A percentile compares a stretch with the other conserved stretches of the same genome.
Conservation (phyloP, 2,329 filamentous ascomycete genomes). For the Didymella lethalis region DNA sequence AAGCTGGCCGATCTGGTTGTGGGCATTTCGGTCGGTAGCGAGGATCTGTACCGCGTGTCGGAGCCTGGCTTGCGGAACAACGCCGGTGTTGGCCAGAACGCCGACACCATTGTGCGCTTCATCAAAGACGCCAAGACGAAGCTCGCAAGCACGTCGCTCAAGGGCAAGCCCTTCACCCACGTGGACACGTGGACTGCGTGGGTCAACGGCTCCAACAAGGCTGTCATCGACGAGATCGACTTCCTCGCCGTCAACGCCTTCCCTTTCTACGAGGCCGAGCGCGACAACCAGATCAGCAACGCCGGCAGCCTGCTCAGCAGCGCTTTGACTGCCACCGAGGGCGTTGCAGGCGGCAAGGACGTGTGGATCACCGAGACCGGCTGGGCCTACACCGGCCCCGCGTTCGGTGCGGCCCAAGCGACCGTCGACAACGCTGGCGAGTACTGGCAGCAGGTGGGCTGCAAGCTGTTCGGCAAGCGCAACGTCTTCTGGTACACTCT, state of each 20-base stretch:
- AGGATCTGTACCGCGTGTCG: slow-evolving; percentile 72
- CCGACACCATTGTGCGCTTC: slow-evolving; percentile 70
- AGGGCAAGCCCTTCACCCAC: slow-evolving; percentile 57
- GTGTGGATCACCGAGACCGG: slow-evolving; percentile 53
- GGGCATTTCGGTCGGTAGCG: slow-evolving; percentile 49
- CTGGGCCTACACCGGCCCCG: slow-evolving; percentile 45
- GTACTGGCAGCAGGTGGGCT: slow-evolving; percentile 49
- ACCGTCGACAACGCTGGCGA: slow-evolving; percentile 41
- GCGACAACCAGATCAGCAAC: slow-evolving; percentile 47
- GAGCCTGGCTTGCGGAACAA: slow-evolving; percentile 69
- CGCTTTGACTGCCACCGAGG: slow-evolving; percentile 41
- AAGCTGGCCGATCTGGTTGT: slow-evolving; percentile 61
- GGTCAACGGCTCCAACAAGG: slow-evolving; percentile 47
- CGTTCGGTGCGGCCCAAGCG: slow-evolving; percentile 40
- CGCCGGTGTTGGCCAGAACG: slow-evolving; percentile 68
- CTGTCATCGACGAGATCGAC: slow-evolving; percentile 47
- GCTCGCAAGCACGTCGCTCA: slow-evolving; percentile 68
- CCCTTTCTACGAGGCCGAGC: slow-evolving; percentile 50
- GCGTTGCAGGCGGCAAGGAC: slow-evolving; percentile 42
- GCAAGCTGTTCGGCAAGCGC: slow-evolving; percentile 43
- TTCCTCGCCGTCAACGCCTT: slow-evolving; percentile 50
- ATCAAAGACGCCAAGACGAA: slow-evolving; percentile 51
- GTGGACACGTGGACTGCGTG: slow-evolving; percentile 51
- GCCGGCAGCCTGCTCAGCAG: slow-evolving; percentile 51
- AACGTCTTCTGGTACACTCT: slow-evolving; percentile 51